A percentile compares a stretch with the other conserved stretches of the same genome.
These are phyloP conservation scores for Atalantia buxifolia DNA, from an alignment of 345 rosid species.

Conservation along the genomic window DNA sequence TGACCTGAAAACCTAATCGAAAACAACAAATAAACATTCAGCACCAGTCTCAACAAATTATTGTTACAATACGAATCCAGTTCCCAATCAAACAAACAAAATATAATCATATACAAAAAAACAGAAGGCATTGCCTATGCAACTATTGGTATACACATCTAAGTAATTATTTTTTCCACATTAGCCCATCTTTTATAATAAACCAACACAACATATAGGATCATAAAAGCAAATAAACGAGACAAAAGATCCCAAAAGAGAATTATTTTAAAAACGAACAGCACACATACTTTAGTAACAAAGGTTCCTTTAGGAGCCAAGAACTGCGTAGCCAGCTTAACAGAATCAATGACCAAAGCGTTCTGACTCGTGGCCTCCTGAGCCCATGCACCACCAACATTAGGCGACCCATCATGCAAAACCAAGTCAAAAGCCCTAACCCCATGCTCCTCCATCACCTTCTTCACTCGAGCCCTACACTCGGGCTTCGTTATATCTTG, in stretches of 20 bases:
- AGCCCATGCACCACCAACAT: slow-evolving; percentile 93
- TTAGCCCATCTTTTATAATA: neutral
- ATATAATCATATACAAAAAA: neutral
- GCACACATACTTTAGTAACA: slow-evolving; percentile 60
- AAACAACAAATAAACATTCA: neutral
- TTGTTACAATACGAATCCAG: neutral
- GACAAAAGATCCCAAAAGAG: neutral
- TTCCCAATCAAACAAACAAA: neutral
- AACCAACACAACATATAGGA: neutral
- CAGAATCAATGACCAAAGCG: slow-evolving; percentile 83
- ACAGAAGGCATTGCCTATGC: neutral
- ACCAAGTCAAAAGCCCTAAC: slow-evolving; percentile 67
- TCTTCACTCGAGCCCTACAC: slow-evolving; percentile 65
- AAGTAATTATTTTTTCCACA: no score
- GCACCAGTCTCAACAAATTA: neutral
- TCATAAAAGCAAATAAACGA: neutral
- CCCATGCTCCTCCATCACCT: slow-evolving; percentile 61
- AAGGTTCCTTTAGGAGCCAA: slow-evolving; percentile 73
- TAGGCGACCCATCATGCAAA: slow-evolving; percentile 93
- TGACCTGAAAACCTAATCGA: slow-evolving; percentile 79
- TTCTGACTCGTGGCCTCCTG: slow-evolving; percentile 90
- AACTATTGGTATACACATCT: neutral
- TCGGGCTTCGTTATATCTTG: slow-evolving; percentile 84
- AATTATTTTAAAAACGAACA: neutral
- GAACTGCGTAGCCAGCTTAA: slow-evolving; percentile 78